Conservation (phyloP, 805 yeast species). For the Zygoascus tannicola region DNA sequence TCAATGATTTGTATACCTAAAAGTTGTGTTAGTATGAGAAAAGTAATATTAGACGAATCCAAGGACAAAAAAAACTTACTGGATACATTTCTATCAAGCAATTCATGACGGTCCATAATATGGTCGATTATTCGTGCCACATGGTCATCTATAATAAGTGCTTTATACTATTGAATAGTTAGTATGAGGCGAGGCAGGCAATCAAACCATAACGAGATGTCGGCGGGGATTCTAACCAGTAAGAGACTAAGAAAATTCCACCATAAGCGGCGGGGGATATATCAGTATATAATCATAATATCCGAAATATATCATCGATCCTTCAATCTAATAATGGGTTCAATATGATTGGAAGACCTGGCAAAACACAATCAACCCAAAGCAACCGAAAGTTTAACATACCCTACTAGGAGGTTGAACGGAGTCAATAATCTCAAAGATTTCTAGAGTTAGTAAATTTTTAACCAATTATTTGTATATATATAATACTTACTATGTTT, state of each 20-base stretch:
- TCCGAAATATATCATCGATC: too few species aligned
- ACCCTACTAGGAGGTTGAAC: slow-evolving; percentile 31
- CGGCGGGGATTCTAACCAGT: neutral
- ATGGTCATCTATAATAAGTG: slow-evolving; percentile 23
- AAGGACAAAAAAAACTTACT: slow-evolving; percentile 27
- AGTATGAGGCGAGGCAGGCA: slow-evolving; percentile 2
- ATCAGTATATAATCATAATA: too few species aligned
- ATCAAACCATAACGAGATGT: neutral
- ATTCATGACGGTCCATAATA: slow-evolving; percentile 32
- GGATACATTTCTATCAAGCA: slow-evolving; percentile 28
- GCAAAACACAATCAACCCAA: too few species aligned
- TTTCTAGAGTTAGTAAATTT: slow-evolving; percentile 5
- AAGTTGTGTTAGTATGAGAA: neutral
- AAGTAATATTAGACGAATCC: neutral
- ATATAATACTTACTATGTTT: slow-evolving; percentile 8
- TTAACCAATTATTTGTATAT: neutral
- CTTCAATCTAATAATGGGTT: too few species aligned
- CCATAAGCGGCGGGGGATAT: too few species aligned
- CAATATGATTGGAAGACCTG: too few species aligned
- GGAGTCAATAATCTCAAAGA: slow-evolving; percentile 32
- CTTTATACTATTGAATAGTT: slow-evolving; percentile 32
- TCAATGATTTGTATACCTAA: slow-evolving; percentile 34
- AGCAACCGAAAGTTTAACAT: slow-evolving; percentile 5
- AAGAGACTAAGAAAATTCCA: neutral
- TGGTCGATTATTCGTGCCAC: slow-evolving; percentile 20